Evolutionary conservation across 306 rosid genomes (phyloP), one percentile per base, ranked within the genome.

Genomic region (Sesbania bispinosa): DNA sequence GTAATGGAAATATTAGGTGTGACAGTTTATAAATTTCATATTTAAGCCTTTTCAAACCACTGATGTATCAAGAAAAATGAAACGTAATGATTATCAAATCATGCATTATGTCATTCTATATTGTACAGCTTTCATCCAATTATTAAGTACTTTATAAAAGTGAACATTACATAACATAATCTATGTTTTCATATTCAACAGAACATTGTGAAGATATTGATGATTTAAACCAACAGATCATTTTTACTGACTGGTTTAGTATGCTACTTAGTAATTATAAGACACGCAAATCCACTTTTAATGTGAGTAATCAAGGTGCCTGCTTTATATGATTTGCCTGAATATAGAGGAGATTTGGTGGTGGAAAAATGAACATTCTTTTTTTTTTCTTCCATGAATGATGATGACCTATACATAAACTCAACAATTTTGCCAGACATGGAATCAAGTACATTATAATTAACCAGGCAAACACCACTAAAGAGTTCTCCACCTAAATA

Each of bases 361-460:
- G 6, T 3, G 45, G 42, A 32, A 29, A 29, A 29, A 38, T 10
- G 1, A 36, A 36, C 13, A 36, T 7, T 6, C 4, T 10, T 38
- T 1, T 36, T 10, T 9, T 58, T 61, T 29, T 38, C 51, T 41
- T 26, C 84, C 33, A 60, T 63, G 81, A 52, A 55, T 66, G 62
- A 67, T 32, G 71, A 41, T 48, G 66, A 53, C 51, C 72, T 84
- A 62, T 74, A 71, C 83, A 79, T 52, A 67, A 74, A 57, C 85
- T 77, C 71, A 51, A 64, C 76, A 67, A 71, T 67, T 77, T 46
- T 73, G 81, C 69, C 73, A 50, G 46, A 79, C 38, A 85, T 23
- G 74, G 77, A 69, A 85, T 47, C 78, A 77, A 79, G 68, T 47
- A 72, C 74, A 81, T 50, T 43, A 77, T 62, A 46, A 21, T 60